phyloP scores from a whole-genome alignment of 2,329 filamentous ascomycete genomes.

The Macrophomina tecta region DNA sequence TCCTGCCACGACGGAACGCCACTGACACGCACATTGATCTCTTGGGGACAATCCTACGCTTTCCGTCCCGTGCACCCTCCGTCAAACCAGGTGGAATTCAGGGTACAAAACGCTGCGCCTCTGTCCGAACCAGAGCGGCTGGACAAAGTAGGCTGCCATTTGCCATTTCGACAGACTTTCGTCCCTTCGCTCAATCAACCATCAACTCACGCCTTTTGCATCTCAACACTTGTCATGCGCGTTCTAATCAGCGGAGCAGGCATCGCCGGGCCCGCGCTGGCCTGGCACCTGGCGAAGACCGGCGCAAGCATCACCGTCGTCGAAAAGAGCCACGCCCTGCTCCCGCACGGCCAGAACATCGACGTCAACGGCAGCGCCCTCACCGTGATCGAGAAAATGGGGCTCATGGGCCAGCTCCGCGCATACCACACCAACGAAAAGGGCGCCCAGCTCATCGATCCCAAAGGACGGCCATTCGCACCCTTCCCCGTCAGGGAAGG shows the following conservation, averaged over 20 bases:
- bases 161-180: too few relatives aligned
- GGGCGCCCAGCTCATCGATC: constrained; percentile 36
- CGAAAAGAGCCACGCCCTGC: constrained; percentile 29
- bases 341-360: constrained; percentile 36
- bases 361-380: constrained; percentile 38
- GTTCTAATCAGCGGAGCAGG: constrained; percentile 35
- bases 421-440: constrained; percentile 32
- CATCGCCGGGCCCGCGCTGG: constrained; percentile 34
- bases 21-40: too few relatives aligned
- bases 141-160: too few relatives aligned
- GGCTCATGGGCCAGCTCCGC: constrained; percentile 34
- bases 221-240: not conserved
- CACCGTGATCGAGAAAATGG: constrained; percentile 35
- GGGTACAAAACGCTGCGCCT: too few relatives aligned
- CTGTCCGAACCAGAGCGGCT: too few relatives aligned
- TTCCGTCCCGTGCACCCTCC: too few relatives aligned
- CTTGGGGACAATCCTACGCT: too few relatives aligned
- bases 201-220: too few relatives aligned
- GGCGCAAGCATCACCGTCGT: constrained; percentile 33
- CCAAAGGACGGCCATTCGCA: constrained; percentile 31
- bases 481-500: constrained; percentile 31
- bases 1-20: too few relatives aligned
- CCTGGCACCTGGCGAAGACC: constrained; percentile 30
- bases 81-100: too few relatives aligned
- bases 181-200: too few relatives aligned